Conservation (phyloP, 2,329 filamentous ascomycete species). For the Trichoderma afroharzianum region DNA sequence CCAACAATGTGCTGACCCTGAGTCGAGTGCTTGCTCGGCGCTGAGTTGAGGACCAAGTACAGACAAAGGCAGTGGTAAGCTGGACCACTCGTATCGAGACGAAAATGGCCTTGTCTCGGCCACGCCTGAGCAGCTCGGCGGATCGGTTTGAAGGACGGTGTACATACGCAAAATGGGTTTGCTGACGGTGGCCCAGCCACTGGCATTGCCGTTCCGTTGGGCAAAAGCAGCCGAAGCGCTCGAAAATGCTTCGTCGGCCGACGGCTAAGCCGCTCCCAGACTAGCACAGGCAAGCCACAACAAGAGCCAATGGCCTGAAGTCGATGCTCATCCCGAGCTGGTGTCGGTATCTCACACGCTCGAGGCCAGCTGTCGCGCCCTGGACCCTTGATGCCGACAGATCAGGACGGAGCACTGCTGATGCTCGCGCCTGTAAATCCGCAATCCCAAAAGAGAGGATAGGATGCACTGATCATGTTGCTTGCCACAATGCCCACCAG, state of each 20-base stretch:
- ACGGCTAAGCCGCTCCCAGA: slow-evolving; percentile 4
- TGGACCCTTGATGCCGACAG: neutral
- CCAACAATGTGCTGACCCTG: neutral
- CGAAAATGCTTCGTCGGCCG: slow-evolving; percentile 9
- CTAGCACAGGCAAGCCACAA: neutral
- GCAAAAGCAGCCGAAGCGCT: slow-evolving; percentile 1
- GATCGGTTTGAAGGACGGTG: neutral
- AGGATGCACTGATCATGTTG: neutral
- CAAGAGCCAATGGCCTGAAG: neutral
- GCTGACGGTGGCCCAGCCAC: slow-evolving; percentile 17
- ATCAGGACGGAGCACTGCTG: neutral
- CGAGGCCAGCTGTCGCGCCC: neutral
- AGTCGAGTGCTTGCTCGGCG: neutral
- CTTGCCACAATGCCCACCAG: neutral
- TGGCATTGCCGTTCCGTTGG: slow-evolving; percentile 7
- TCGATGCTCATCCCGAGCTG: neutral
- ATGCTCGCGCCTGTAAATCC: neutral
- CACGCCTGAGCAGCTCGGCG: neutral
- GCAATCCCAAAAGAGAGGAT: neutral
- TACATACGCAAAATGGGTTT: slow-evolving; percentile 1
- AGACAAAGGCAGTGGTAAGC: neutral
- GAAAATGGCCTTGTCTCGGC: slow-evolving; percentile 7
- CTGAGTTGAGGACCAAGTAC: neutral
- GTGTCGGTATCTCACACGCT: slow-evolving; percentile 2
- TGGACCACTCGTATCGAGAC: neutral